These are phyloP conservation scores for Solanum acaule DNA, from an alignment of 257 asterid genomes.

Conservation along the genomic window DNA sequence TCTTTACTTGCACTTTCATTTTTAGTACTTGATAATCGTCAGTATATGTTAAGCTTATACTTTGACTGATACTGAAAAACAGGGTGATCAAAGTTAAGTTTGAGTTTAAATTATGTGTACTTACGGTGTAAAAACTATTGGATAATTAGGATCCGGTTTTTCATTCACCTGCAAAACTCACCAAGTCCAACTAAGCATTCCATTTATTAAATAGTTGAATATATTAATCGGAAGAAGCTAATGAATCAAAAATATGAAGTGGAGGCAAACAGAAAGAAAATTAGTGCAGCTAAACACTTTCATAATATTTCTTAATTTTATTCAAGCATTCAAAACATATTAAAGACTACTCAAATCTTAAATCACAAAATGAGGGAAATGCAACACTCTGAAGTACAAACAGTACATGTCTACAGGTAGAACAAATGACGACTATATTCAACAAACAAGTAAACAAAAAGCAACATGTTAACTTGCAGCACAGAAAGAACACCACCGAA, in stretches of 20 bases:
- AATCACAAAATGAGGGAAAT: too few species aligned
- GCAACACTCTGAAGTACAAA: too few species aligned
- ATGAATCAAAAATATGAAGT: too few species aligned
- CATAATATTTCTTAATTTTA: too few species aligned
- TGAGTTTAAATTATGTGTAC: background rate
- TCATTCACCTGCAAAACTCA: background rate
- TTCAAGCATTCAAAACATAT: too few species aligned
- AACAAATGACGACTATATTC: too few species aligned
- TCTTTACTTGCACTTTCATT: background rate
- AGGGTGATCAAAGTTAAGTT: background rate
- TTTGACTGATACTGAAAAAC: background rate
- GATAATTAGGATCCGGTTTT: too few species aligned
- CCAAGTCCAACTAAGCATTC: background rate
- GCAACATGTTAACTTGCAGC: too few species aligned
- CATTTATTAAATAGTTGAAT: background rate
- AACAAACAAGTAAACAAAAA: too few species aligned
- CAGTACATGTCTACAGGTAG: too few species aligned
- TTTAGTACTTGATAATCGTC: background rate
- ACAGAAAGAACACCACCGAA: too few species aligned
- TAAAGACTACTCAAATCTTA: too few species aligned
- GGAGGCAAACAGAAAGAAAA: background rate
- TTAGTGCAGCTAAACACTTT: background rate
- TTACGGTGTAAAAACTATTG: background rate
- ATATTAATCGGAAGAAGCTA: background rate
- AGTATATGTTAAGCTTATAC: background rate